Base-by-base conservation (phyloP, 108 stramenopile genomes). In the Phaeodactylum tricornutum region DNA sequence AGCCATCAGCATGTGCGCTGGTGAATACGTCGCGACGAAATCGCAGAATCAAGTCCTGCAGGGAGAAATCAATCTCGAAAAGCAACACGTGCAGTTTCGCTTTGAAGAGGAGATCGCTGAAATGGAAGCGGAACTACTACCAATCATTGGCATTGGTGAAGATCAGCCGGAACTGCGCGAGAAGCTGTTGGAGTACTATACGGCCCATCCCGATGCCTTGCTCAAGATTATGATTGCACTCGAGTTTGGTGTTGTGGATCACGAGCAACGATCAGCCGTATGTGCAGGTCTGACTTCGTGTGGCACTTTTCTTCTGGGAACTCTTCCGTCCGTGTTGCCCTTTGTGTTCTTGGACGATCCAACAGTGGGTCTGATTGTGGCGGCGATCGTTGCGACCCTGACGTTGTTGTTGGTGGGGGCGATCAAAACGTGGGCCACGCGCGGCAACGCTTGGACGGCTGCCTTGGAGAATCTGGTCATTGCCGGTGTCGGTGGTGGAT, bases 21-120 rank as follows among this genome's bases (percentile, higher is more conserved):
- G 83, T 12, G 83, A 85, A 53, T 84, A 55, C 40, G 71, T 85
- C 2, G 83, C 83, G 16, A 85, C 83, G 6, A 85, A 85, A 52
- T 66, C 63, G 40, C 83, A 85, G 66, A 75, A 85, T 52, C 76
- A 85, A 50, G 79, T 85, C 2, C 63, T 84, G 59, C 43, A 27
- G 4, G 78, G 83, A 31, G 83, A 85, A 65, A 69, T 80, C 29
- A 69, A 61, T 42, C 39, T 85, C 14, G 83, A 85, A 47, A 35
- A 72, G 36, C 45, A 54, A 12, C 83, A 85, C 41, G 64, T 85
- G 8, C 43, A 42, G 20, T 43, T 75, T 1, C 62, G 65, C 36
- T 64, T 61, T 16, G 37, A 45, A 12, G 69, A 76, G 52, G 77
- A 83, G 63, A 47, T 78, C 55, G 15, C 34, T 38, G 79, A 85